Evolutionary conservation across 371 early-diverging fungal genomes (phyloP), one percentile per base, ranked within the genome.

Genomic region (Rhizomucor pusillus): DNA sequence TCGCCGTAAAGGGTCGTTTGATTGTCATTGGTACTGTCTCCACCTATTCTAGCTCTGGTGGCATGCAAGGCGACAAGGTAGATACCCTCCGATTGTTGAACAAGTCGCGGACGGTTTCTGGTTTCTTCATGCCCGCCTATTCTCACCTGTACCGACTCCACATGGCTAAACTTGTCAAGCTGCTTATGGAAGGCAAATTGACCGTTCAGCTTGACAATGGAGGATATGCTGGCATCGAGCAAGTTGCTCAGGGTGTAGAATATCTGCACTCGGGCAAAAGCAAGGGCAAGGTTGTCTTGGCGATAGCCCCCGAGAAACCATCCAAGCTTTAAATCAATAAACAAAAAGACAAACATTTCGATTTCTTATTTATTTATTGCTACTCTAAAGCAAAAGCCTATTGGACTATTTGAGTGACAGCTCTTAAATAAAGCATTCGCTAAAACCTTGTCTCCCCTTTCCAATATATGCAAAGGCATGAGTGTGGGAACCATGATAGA

Each of bases 11-110:
- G 41, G 81, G 82, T 33, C 74, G 83, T n/a, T 60, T 85, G 48
- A 73, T 85, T 60, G 75, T 85, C 18, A 81, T 85, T 54, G 85
- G 85, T 35, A 75, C 77, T 49, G 60, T 81, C 24, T 59, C 79
- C 19, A 60, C 62, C 10, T 85, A 85, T 56, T 59, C 66, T 36
- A 48, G 37, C 43, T 45, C 50, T 2, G 50, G 54, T 39, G 71
- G 68, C 24, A 69, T 81, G 48, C 65, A 69, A 48, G 67, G 67
- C 24, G 79, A 83, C 59, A 55, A 65, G 35, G 67, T 81, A 14
- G 59, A 75, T 34, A 81, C 83, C 12, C 52, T 67, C 18, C 49
- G 70, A 33, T 67, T 85, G 22, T 72, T 85, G 34, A 62, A 56
- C 52, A 79, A 75, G 13, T 80, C 82, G 20, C 67, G 75, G n/a